Percentiles rank a stretch among this genome's conserved stretches.
These are phyloP conservation scores for Lactifluus subvellereus DNA, from an alignment of 768 basidiomycete species.

Conservation along the genomic window DNA sequence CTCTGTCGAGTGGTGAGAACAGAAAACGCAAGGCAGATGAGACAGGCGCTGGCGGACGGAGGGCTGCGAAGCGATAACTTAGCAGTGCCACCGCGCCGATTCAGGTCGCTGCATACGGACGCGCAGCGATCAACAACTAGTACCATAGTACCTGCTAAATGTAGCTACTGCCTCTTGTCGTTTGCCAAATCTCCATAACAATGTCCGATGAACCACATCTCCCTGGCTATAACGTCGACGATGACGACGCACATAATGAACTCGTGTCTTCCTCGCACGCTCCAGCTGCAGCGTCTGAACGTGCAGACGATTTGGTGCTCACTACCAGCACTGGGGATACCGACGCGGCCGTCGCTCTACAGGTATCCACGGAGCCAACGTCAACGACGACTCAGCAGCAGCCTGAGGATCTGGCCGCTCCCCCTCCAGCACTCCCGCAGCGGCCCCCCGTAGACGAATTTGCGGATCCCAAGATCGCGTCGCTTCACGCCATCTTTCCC, in stretches of 20 bases:
- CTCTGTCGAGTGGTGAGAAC: background rate
- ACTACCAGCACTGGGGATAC: background rate
- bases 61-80: background rate
- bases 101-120: background rate
- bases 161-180: background rate
- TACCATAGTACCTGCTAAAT: background rate
- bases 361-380: background rate
- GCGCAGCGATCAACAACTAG: background rate
- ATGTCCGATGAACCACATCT: conserved; percentile 8
- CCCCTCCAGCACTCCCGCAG: background rate
- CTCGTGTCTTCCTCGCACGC: background rate
- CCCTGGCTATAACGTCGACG: conserved; percentile 16
- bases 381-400: background rate
- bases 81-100: no score
- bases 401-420: background rate
- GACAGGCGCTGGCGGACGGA: background rate
- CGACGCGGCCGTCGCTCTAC: background rate
- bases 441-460: conserved; percentile 19
- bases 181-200: background rate
- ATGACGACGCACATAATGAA: conserved; percentile 3
- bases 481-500: conserved; percentile 24
- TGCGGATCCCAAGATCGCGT: conserved; percentile 22
- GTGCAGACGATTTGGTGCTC: background rate
- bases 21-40: conserved; percentile 15
- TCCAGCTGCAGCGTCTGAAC: background rate